Conservation (phyloP, 768 basidiomycete species). For the Podaxis sp. region DNA sequence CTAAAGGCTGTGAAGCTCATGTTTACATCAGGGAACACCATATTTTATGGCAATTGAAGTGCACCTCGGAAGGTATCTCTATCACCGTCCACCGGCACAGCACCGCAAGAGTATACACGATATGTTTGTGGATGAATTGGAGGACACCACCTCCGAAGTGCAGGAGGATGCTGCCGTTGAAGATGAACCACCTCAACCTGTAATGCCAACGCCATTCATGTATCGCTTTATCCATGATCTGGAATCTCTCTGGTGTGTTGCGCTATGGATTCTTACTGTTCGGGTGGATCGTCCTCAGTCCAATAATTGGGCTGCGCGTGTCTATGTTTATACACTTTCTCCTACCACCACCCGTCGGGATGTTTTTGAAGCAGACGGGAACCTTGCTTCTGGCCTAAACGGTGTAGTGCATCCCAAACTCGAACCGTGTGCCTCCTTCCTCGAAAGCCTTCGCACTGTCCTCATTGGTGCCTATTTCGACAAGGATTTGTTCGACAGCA, state of each 20-base stretch:
- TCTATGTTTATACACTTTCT: background rate
- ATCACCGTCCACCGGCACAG: background rate
- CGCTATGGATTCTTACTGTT: background rate
- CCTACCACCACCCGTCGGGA: background rate
- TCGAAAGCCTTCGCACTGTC: no score
- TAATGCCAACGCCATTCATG: background rate
- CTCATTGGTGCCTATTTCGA: no score
- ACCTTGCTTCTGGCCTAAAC: no score
- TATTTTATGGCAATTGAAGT: constrained; percentile 7
- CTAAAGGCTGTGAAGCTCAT: no score
- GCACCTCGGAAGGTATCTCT: background rate
- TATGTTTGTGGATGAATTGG: background rate
- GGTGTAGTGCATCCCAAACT: no score
- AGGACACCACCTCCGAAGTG: background rate
- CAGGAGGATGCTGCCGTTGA: background rate
- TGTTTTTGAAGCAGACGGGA: no score
- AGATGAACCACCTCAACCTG: background rate
- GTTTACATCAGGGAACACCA: background rate
- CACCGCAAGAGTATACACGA: no score
- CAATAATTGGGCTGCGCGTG: accelerated
- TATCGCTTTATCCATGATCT: background rate
- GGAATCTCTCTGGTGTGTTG: background rate
- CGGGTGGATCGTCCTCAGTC: background rate
- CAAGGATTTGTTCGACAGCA: no score
- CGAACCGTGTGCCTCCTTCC: no score